Conservation (phyloP, 441 rosid genomes). For the Syzygium syzygioides region DNA sequence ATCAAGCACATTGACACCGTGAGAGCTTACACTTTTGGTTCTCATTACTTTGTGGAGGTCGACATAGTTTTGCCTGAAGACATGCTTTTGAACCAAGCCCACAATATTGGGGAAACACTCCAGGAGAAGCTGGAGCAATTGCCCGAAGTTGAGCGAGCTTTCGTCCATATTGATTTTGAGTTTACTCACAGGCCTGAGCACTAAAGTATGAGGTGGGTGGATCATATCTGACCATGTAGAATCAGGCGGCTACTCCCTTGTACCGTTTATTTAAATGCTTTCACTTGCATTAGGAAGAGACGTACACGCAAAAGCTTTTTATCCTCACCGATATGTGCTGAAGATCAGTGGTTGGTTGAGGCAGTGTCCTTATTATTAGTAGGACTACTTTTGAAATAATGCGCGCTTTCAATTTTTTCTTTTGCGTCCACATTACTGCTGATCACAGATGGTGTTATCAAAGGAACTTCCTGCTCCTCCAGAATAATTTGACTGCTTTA, state of each 20-base stretch:
- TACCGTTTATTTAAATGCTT: background rate
- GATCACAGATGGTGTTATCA: background rate
- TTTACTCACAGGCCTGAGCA: constrained; percentile 45
- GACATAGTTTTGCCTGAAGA: constrained; percentile 56
- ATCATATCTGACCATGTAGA: background rate
- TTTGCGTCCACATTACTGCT: background rate
- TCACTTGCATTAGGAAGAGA: background rate
- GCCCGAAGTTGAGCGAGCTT: constrained; percentile 70
- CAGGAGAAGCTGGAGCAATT: constrained; percentile 69
- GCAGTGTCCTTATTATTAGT: background rate
- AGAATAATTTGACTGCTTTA: too few relatives aligned
- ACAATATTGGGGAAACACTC: constrained; percentile 65
- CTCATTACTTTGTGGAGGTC: constrained; percentile 60
- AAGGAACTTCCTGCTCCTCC: background rate
- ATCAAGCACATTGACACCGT: constrained; percentile 64
- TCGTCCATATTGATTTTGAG: constrained; percentile 59
- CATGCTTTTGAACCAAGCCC: constrained; percentile 49
- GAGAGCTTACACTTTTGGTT: constrained; percentile 62
- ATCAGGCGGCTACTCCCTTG: background rate
- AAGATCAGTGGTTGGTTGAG: background rate
- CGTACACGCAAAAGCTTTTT: background rate
- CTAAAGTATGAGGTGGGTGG: background rate
- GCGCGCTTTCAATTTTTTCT: background rate
- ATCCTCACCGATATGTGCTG: background rate
- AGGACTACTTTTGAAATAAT: background rate